phyloP scores from a whole-genome alignment of 1,284 basidiomycete genomes.

The Ustilago curta region DNA sequence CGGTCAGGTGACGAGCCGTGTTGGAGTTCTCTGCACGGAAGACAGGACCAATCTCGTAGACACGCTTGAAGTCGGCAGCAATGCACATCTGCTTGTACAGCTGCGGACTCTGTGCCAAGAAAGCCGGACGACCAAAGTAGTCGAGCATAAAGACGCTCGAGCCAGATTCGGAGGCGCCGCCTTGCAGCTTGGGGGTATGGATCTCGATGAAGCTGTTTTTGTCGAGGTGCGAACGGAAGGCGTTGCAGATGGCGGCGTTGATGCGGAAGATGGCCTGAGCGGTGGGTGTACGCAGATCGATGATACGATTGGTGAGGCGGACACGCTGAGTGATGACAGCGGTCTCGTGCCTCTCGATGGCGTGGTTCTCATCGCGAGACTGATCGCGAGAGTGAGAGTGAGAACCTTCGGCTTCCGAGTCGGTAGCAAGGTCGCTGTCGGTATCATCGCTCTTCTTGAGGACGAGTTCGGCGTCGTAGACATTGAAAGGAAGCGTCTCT shows the following conservation, averaged over 20 bases:
- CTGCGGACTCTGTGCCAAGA: constrained; percentile 64
- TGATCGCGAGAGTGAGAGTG: constrained; percentile 27
- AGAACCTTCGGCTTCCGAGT: constrained; percentile 23
- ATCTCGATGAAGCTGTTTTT: constrained; percentile 61
- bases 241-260: constrained; percentile 61
- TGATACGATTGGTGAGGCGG: constrained; percentile 62
- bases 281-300: constrained; percentile 64
- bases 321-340: constrained; percentile 59
- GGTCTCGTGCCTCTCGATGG: constrained; percentile 34
- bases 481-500: constrained; percentile 63
- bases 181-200: constrained; percentile 66
- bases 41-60: constrained; percentile 67
- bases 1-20: constrained; percentile 65
- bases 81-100: constrained; percentile 68
- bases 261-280: constrained; percentile 64
- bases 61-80: constrained; percentile 61
- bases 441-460: constrained; percentile 47
- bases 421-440: constrained; percentile 30
- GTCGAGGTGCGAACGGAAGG: constrained; percentile 62
- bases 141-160: constrained; percentile 64
- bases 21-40: constrained; percentile 68
- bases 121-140: constrained; percentile 66
- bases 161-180: constrained; percentile 64
- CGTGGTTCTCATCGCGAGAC: constrained; percentile 37
- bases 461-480: constrained; percentile 62